Evolutionary conservation across 148 eudicot genomes (phyloP), one percentile per base, ranked within the genome.

Genomic region (Agrostemma githago): DNA sequence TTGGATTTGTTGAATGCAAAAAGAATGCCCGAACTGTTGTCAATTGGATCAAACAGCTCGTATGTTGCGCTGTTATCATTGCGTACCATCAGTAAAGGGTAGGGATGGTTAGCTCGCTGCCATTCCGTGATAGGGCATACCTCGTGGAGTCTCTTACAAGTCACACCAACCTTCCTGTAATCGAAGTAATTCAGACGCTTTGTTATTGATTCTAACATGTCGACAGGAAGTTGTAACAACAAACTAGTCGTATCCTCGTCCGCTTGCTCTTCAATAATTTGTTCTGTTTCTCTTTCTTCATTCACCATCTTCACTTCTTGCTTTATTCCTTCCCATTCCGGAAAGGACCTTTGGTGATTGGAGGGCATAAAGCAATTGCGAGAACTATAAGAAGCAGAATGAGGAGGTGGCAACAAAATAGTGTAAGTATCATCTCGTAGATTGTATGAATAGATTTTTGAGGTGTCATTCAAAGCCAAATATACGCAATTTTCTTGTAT

Each of bases 401-500:
- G 39, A 10, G 73, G 34, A 26, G 34, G 34, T 1, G 34, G 61
- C 12, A 19, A 6, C 5, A 61, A 62, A 21, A 37, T 9, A 46
- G 60, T 60, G 12, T 43, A 37, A 51, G 48, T 76, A 8, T 58
- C 21, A 60, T 76, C 79, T 3, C 21, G 34, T 8, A 69, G n/a
- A 39, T 61, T 46, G 26, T 76, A 76, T 51, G 19, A 2, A 43
- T 60, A 76, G 8, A 60, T 6, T 20, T 5, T 44, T 8, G 8
- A 0, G 37, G 4, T 5, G 4, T 57, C 37, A 2, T 21, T 4
- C 3, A 17, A 17, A 4, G 2, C n/a, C 8, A 63, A 16, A 57
- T 76, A 76, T 11, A 76, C 44, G 46, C 72, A 66, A 41, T 75
- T 75, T 6, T 43, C 54, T 57, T 53, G 17, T 6, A 75, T 38